Percentiles rank a stretch among this genome's conserved stretches.
Evolutionary conservation across 2,329 filamentous ascomycete genomes (phyloP).

Genomic region (Fusarium caatingaense): DNA sequence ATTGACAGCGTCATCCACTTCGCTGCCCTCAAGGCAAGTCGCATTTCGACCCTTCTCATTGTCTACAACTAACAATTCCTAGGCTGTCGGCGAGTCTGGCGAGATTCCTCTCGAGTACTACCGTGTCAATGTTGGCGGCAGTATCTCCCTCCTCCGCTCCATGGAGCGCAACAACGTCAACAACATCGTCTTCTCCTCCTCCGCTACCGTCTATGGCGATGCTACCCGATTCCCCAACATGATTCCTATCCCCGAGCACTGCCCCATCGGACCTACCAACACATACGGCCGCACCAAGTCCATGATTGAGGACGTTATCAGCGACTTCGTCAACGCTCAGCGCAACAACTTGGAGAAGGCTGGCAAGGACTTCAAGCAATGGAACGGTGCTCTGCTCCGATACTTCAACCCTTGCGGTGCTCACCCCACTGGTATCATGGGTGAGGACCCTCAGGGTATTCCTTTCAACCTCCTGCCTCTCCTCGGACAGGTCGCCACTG

Average conservation of each 20-base stretch:
- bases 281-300: slow-evolving; percentile 98
- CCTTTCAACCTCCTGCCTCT: slow-evolving; percentile 96
- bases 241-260: slow-evolving; percentile 98
- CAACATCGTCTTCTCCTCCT: slow-evolving; percentile 99
- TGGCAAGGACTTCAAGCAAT: slow-evolving; percentile 80
- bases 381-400: slow-evolving; percentile 91
- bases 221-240: slow-evolving; percentile 96
- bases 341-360: slow-evolving; percentile 84
- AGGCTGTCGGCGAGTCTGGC: slow-evolving; percentile 95
- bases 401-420: slow-evolving; percentile 99
- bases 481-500: slow-evolving; percentile 94
- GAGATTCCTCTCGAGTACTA: slow-evolving; percentile 98
- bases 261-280: slow-evolving; percentile 96
- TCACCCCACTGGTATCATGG: slow-evolving; percentile 96
- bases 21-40: slow-evolving; percentile 87
- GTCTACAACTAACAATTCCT: slow-evolving; percentile 25
- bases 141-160: slow-evolving; percentile 83
- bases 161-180: slow-evolving; percentile 92
- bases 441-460: slow-evolving; percentile 94
- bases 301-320: slow-evolving; percentile 90
- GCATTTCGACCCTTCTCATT: background rate
- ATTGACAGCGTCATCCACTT: slow-evolving; percentile 99
- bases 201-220: slow-evolving; percentile 97
- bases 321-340: slow-evolving; percentile 88
- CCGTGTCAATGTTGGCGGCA: slow-evolving; percentile 94